Evolutionary conservation across 768 basidiomycete genomes (phyloP).

Genomic region (Russula dissimulans): DNA sequence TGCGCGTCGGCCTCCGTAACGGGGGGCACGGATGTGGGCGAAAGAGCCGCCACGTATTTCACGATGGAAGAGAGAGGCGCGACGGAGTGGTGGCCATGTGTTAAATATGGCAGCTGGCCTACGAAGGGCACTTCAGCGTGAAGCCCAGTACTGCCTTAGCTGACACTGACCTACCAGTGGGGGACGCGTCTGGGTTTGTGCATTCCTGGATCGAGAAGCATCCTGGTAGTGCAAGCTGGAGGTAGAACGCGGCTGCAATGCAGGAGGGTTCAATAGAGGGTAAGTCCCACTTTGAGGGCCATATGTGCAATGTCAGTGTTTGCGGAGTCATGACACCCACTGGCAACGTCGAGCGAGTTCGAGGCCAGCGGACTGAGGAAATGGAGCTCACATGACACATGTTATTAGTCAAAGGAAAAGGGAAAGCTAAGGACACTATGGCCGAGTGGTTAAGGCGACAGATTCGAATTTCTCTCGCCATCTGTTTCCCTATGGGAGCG

Average conservation of each 20-base stretch:
- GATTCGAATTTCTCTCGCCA: constrained; percentile 11
- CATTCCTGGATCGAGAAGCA: constrained; percentile 53
- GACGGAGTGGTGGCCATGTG: constrained; percentile 43
- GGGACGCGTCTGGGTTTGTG: constrained; percentile 61
- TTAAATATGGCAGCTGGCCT: constrained; percentile 70
- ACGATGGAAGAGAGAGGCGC: constrained; percentile 52
- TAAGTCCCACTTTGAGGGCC: constrained; percentile 58
- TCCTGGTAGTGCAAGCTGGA: constrained; percentile 63
- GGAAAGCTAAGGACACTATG: constrained; percentile 3
- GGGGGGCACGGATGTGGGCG: constrained; percentile 26
- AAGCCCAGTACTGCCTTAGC: background rate
- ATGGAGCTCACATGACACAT: background rate
- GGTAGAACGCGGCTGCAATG: constrained; percentile 54
- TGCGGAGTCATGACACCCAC: constrained; percentile 16
- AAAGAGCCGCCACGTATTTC: constrained; percentile 50
- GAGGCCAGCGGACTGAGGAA: no score
- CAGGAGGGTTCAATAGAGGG: constrained; percentile 61
- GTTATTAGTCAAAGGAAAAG: background rate
- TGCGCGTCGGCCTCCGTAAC: constrained; percentile 17
- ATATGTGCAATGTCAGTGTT: constrained; percentile 42
- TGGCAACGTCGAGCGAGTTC: no score
- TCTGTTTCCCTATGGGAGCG: constrained; percentile 29
- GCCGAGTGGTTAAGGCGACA: constrained; percentile 20
- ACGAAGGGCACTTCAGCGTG: background rate
- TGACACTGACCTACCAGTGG: constrained; percentile 47